Base-by-base conservation (phyloP, 176 grass and related monocot genomes). In the barley (Hordeum vulgare) region DNA sequence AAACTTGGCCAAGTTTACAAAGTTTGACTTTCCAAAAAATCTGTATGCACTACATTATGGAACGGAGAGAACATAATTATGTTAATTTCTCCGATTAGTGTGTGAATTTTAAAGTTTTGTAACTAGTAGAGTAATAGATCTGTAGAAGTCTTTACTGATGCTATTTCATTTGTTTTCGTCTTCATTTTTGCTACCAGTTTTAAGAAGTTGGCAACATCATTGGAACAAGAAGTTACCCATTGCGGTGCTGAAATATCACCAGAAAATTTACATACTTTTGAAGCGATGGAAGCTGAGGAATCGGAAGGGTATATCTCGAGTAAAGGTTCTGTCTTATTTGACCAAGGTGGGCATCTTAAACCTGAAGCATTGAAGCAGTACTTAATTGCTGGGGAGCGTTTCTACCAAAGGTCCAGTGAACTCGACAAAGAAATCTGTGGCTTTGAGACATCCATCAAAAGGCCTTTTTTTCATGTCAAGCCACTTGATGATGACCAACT, bases 381-480 rank as follows among this genome's bases (percentile, higher is more conserved):
- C 85, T 81, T 94, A 85, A 71, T 75, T 84, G 47, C 82, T 70
- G 95, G 95, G 42, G 79, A 94, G 77, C 67, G 40, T 83, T 71
- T 98, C 61, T 95, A 98, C 76, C 36, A 80, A 76, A 88, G 56
- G 77, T 94, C 95, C 53, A 89, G 84, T 67, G 84, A 95, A 89
- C 86, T 98, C 59, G 78, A 91, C 57, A 64, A 85, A 81, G 81
- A 98, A 47, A 98, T 98, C 21, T 84, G 83, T 79, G 80, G 60
- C 85, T 98, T 89, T 62, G 95, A 98, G 89, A 71, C 69, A 77
- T 83, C 42, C 62, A 94, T 98, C 84, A 91, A 82, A 82, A 93
- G 90, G 61, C 81, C 57, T 53, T 91, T 93, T 84, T 98, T 98
- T 67, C 90, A 95, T 91, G 85, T 91, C 86, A 98, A 93, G 76